Evolutionary conservation across 352 stramenopile genomes (phyloP).

Genomic region (Pseudoperonospora humuli): DNA sequence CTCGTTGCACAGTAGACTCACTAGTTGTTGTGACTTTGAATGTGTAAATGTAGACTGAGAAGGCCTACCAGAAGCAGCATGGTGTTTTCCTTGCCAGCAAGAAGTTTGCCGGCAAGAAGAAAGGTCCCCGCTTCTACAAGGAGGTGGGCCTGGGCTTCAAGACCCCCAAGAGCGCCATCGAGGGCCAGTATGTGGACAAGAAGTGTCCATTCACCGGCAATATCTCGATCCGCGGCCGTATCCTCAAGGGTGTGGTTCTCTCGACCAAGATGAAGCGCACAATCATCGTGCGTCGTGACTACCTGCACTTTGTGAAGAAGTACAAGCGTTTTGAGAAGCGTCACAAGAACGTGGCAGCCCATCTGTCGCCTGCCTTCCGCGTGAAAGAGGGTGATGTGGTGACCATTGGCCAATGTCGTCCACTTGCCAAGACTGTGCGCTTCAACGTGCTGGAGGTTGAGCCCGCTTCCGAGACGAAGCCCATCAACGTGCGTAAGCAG

Average conservation of each 20-base stretch:
- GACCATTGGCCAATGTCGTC: constrained; percentile 98
- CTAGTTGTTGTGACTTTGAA: constrained; percentile 1
- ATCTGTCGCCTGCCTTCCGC: constrained; percentile 96
- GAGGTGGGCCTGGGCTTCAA: constrained; percentile 98
- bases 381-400: constrained; percentile 99
- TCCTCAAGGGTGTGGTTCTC: constrained; percentile 97
- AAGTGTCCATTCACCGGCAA: constrained; percentile 99
- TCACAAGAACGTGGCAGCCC: constrained; percentile 98
- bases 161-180: constrained; percentile 93
- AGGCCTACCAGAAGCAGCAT: constrained; percentile 99
- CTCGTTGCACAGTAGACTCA: not conserved
- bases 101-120: constrained; percentile 91
- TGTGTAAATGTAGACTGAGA: constrained; percentile 87
- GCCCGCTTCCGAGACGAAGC: constrained; percentile 91
- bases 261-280: constrained; percentile 99
- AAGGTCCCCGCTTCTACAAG: constrained; percentile 93
- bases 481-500: constrained; percentile 97
- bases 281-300: constrained; percentile 98
- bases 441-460: constrained; percentile 99
- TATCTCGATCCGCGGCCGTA: constrained; percentile 98
- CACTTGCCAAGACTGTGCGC: constrained; percentile 98
- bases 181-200: constrained; percentile 98
- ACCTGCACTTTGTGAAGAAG: constrained; percentile 99
- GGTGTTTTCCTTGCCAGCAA: constrained; percentile 97
- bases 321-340: constrained; percentile 99